Conservation (phyloP, 2,329 filamentous ascomycete genomes). For the Neurospora sp. region DNA sequence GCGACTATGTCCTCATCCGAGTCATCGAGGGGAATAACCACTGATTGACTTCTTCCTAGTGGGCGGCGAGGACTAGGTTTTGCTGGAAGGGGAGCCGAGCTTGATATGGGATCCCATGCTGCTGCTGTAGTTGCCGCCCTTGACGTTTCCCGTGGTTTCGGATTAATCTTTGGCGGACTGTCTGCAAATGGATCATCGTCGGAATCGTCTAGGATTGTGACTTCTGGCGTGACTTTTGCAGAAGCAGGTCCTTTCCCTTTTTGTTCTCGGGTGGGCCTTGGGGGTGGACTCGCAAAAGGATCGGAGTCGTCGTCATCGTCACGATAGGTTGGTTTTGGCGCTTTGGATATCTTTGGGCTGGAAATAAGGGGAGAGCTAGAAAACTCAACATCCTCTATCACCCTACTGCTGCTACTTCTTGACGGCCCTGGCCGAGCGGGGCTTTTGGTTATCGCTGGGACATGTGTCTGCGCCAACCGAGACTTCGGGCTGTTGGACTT, state of each 20-base stretch:
- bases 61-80: conserved; percentile 4
- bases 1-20: conserved; percentile 14
- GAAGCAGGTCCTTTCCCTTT: background rate
- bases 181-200: conserved; percentile 5
- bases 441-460: background rate
- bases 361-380: background rate
- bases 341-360: background rate
- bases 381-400: background rate
- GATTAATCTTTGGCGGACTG: conserved; percentile 12
- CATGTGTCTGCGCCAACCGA: background rate
- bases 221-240: background rate
- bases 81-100: conserved; percentile 36
- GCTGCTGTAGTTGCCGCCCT: conserved; percentile 14
- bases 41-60: conserved; percentile 14
- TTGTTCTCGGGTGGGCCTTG: background rate
- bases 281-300: background rate
- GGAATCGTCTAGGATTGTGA: background rate
- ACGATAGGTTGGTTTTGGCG: conserved; percentile 4
- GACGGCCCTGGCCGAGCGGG: background rate
- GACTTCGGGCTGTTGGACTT: background rate
- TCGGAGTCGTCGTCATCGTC: conserved; percentile 1
- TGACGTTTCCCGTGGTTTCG: conserved; percentile 11
- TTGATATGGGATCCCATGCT: conserved; percentile 43
- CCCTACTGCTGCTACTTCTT: background rate
- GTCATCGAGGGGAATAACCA: conserved; percentile 29